Conservation (phyloP, 2,329 filamentous ascomycete species). For the Fusarium stilboides region DNA sequence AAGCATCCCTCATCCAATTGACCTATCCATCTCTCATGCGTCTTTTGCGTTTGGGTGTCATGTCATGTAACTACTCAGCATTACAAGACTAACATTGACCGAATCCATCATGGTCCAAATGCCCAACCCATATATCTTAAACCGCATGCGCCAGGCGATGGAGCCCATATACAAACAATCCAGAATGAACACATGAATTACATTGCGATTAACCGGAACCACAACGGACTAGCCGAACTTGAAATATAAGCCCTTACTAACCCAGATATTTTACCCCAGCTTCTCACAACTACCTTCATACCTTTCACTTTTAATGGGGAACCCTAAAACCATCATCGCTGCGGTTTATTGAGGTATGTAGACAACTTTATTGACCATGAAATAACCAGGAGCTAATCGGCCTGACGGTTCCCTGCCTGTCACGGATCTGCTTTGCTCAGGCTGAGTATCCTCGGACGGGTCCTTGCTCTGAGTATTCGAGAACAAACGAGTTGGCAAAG, state of each 20-base stretch:
- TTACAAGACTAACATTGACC: neutral
- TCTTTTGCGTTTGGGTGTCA: neutral
- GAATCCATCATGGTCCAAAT: neutral
- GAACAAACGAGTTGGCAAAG: neutral
- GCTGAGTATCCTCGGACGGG: neutral
- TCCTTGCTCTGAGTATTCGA: neutral
- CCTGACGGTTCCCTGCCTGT: neutral
- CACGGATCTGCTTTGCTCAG: neutral
- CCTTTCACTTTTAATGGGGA: too few relatives aligned
- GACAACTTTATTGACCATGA: too few relatives aligned
- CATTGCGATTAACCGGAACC: too few relatives aligned
- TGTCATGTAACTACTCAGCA: neutral
- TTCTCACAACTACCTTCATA: too few relatives aligned
- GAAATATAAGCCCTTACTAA: too few relatives aligned
- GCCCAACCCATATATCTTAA: neutral
- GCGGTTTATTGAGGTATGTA: neutral
- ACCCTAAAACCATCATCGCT: neutral
- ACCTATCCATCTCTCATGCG: neutral
- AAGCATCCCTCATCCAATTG: neutral
- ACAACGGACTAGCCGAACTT: too few relatives aligned
- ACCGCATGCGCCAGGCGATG: too few relatives aligned
- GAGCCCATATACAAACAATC: too few relatives aligned
- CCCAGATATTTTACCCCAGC: too few relatives aligned
- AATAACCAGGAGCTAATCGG: neutral
- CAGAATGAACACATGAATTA: too few relatives aligned